Evolutionary conservation across 1,139 yeast species (phyloP).

Genomic region (Candida tunisiensis): DNA sequence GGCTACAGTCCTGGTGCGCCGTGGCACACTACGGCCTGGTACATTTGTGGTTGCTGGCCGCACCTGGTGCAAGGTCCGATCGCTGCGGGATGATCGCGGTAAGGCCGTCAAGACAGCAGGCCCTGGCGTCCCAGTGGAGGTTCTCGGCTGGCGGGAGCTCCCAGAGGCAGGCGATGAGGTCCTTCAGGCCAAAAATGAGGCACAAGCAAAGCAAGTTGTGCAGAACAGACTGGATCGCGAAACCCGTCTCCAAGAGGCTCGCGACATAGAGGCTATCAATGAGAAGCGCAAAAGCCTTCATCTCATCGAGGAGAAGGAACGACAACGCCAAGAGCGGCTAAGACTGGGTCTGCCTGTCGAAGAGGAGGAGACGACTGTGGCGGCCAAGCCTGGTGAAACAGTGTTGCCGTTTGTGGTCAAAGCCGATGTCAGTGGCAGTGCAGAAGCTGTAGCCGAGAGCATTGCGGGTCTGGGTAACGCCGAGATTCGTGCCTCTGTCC

Average conservation of each 20-base stretch:
- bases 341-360: slow-evolving; percentile 17
- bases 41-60: slow-evolving; percentile 50
- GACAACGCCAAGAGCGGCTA: slow-evolving; percentile 13
- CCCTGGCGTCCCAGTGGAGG: slow-evolving; percentile 85
- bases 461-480: slow-evolving; percentile 71
- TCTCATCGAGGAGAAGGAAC: slow-evolving; percentile 25
- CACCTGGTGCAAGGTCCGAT: slow-evolving; percentile 72
- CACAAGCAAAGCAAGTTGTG: slow-evolving; percentile 58
- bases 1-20: slow-evolving; percentile 68
- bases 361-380: slow-evolving; percentile 16
- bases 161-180: slow-evolving; percentile 88
- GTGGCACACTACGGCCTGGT: slow-evolving; percentile 65
- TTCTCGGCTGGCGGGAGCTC: slow-evolving; percentile 87
- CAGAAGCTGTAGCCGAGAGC: slow-evolving; percentile 56
- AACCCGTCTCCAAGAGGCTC: slow-evolving; percentile 42
- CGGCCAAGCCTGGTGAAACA: slow-evolving; percentile 15
- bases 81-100: slow-evolving; percentile 66
- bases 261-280: slow-evolving; percentile 58
- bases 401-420: slow-evolving; percentile 53
- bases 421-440: slow-evolving; percentile 73
- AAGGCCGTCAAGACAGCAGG: slow-evolving; percentile 47
- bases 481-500: slow-evolving; percentile 53
- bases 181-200: slow-evolving; percentile 59
- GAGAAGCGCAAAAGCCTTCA: slow-evolving; percentile 26
- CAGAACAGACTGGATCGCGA: slow-evolving; percentile 41